Base-by-base conservation (phyloP, 768 basidiomycete genomes). In the Crucibulum laeve region DNA sequence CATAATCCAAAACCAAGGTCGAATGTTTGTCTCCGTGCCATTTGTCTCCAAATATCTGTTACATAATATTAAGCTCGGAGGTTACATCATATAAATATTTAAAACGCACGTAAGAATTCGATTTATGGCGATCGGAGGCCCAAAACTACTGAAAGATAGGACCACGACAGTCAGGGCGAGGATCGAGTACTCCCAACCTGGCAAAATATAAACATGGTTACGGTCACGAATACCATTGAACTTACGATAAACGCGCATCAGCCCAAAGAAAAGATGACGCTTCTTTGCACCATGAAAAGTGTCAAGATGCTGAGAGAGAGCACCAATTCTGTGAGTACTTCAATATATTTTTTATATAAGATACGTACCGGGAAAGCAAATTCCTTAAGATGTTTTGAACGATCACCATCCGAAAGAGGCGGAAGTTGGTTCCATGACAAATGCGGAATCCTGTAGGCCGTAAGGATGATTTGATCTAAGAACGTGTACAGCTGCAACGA, bases 191-290 rank as follows among this genome's bases (percentile, higher is more conserved):
- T 70, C 68, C 6, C 46, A 47, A 4, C 50, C 62, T 61, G 15
- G 19, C 38, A 26, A 17, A 10, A 8, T 35, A 34, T 5, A 38
- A 25, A 18, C 6, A 14, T 37, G 11, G 49, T n/a, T 17, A 32
- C 13, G 3, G n/a, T 19, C 4, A 13, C 18, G 14, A 30, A 10
- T 17, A 15, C n/a, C 6, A 24, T 4, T 11, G 14, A 22, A 22
- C 54, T 34, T 19, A 41, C 65, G 55, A 49, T 67, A 68, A 5
- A 62, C 58, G 15, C 60, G 59, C 34, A 72, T 45, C 19, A 82
- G 52, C 4, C 73, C 64, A 46, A 67, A 68, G 46, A 76, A 65
- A 4, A 80, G 40, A 53, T 78, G 71, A 4, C 64, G 55, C 22
- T 52, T 60, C 48, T 63, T 69, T 1, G 61, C 55, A 5, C 68